Evolutionary conservation across 768 basidiomycete species (phyloP), one percentile per base, ranked within the genome.

Genomic region (Russula emetica): DNA sequence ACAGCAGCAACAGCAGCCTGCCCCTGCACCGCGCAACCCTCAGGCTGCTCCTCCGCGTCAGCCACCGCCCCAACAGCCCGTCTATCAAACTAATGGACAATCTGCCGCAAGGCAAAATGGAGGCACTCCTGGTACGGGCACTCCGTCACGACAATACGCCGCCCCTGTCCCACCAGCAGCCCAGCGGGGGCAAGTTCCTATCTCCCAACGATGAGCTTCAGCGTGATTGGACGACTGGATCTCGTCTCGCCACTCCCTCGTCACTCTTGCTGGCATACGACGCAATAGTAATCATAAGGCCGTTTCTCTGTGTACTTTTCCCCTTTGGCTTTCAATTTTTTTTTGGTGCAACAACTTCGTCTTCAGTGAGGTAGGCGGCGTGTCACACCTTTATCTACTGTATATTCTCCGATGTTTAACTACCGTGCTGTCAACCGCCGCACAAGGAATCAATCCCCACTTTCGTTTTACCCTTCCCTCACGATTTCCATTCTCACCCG

Each of bases 21-120:
- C 70, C 9, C 44, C 68, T 58, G 32, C 58, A 53, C 69, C 61
- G 47, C 69, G 44, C 26, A 66, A 68, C 16, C 22, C 30, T 30
- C 66, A 60, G 40, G 16, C 55, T 13, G 40, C 28, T 26, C 55
- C 63, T 1, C 67, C 61, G 60, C 63, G 63, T 32, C 60, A 56
- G 53, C 42, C 58, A 16, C 42, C 32, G 10, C 60, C 62, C 57
- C 70, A 72, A 40, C 74, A 75, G 61, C 66, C 73, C 11, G 69
- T 73, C 28, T 75, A 74, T 56, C 73, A 74, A 66, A 73, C 68
- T 4, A 69, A 69, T 50, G 66, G 74, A 60, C 70, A 70, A 60
- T 60, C 67, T 2, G 67, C 66, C 24, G 55, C 66, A n/a, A 60
- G 71, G 45, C 64, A 65, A 34, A 75, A 75, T 56, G 75, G 75